Conservation (phyloP, 495 filamentous ascomycete species). For the Pyronema omphalodes region DNA sequence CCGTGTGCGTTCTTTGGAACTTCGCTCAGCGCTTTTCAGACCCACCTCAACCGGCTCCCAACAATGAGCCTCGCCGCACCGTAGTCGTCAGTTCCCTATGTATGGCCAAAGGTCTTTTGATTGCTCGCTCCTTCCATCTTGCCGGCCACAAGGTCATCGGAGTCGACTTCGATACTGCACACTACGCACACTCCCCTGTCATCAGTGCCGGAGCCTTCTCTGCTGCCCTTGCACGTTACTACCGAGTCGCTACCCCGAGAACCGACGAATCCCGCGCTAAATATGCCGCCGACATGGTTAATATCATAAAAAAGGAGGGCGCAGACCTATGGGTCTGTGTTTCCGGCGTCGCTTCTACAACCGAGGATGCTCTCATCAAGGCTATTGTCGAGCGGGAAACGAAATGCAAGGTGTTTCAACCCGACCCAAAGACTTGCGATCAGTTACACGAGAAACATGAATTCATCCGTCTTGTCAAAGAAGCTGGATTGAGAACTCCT, state of each 20-base stretch:
- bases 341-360: constrained; percentile 38
- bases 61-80: constrained; percentile 23
- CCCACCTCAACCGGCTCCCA: background rate
- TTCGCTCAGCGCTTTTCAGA: constrained; percentile 11
- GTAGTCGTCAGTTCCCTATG: constrained; percentile 55
- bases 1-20: constrained; percentile 25
- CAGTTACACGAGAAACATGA: constrained; percentile 36
- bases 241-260: constrained; percentile 31
- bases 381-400: constrained; percentile 40
- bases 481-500: constrained; percentile 37
- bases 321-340: constrained; percentile 60
- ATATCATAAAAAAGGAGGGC: constrained; percentile 40
- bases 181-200: constrained; percentile 9
- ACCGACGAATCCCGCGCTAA: constrained; percentile 2
- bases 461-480: constrained; percentile 37
- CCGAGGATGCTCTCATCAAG: constrained; percentile 47
- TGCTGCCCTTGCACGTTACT: constrained; percentile 33
- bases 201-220: constrained; percentile 29
- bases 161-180: constrained; percentile 40
- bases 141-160: constrained; percentile 55
- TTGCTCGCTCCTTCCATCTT: constrained; percentile 48
- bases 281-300: constrained; percentile 28
- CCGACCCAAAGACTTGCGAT: constrained; percentile 27
- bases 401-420: constrained; percentile 41
- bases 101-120: constrained; percentile 44